These are phyloP conservation scores for Boletellus dicymbophilus DNA, from an alignment of 1,284 basidiomycete species.

Conservation along the genomic window DNA sequence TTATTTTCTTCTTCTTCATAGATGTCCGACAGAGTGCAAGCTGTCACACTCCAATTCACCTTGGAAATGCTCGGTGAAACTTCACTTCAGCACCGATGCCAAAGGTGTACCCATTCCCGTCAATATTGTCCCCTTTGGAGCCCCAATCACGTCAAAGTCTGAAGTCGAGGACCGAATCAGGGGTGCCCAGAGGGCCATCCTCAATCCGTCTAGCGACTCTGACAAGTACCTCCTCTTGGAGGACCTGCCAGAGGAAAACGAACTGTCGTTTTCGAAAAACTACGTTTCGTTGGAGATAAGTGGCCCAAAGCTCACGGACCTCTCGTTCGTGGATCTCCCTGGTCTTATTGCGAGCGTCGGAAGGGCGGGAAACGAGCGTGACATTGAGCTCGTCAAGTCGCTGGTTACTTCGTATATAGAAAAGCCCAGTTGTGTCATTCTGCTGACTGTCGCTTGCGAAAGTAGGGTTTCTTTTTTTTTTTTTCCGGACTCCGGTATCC, in stretches of 20 bases:
- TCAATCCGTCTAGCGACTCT: slow-evolving; percentile 52
- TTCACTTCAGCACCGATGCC: slow-evolving; percentile 53
- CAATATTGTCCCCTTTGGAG: slow-evolving; percentile 52
- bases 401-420: slow-evolving; percentile 62
- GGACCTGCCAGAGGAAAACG: slow-evolving; percentile 32
- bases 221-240: slow-evolving; percentile 42
- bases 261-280: slow-evolving; percentile 63
- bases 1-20: slow-evolving; percentile 32
- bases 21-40: slow-evolving; percentile 74
- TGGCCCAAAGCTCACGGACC: slow-evolving; percentile 66
- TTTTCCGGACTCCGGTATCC: too few species aligned
- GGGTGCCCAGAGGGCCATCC: slow-evolving; percentile 70
- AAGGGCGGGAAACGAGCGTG: slow-evolving; percentile 47
- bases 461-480: slow-evolving; percentile 41
- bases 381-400: slow-evolving; percentile 63
- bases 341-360: slow-evolving; percentile 69
- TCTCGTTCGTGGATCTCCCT: slow-evolving; percentile 58
- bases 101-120: slow-evolving; percentile 43
- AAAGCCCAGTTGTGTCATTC: slow-evolving; percentile 65
- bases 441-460: slow-evolving; percentile 73
- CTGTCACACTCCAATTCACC: slow-evolving; percentile 44
- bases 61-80: slow-evolving; percentile 64
- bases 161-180: slow-evolving; percentile 66
- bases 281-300: slow-evolving; percentile 67
- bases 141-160: slow-evolving; percentile 47